Evolutionary conservation across 176 grass and related monocot species (phyloP).

Genomic region (Hordeum vulgare): MorexV3_pseudomolecules_assembly NC_058519.1:100290213-100290712

Average conservation of each 20-base stretch:
- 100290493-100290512: background rate
- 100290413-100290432: background rate
- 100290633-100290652: conserved; percentile 51
- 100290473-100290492: background rate
- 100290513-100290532: background rate
- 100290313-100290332: conserved; percentile 57
- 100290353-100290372: conserved; percentile 31
- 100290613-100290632: conserved; percentile 56
- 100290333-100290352: conserved; percentile 61
- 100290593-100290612: conserved; percentile 68
- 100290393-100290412: background rate
- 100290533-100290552: background rate
- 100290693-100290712: background rate
- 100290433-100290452: background rate
- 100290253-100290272: conserved; percentile 76
- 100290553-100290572: conserved; percentile 52
- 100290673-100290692: background rate
- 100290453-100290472: background rate
- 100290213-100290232: conserved; percentile 61
- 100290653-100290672: conserved; percentile 10
- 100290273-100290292: conserved; percentile 82
- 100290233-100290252: conserved; percentile 62
- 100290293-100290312: conserved; percentile 66
- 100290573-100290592: conserved; percentile 93
- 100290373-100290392: background rate